Percentiles rank a stretch among this genome's conserved stretches.
phyloP scores from a whole-genome alignment of 2,329 filamentous ascomycete genomes.

The Penicillium sp. region DNA sequence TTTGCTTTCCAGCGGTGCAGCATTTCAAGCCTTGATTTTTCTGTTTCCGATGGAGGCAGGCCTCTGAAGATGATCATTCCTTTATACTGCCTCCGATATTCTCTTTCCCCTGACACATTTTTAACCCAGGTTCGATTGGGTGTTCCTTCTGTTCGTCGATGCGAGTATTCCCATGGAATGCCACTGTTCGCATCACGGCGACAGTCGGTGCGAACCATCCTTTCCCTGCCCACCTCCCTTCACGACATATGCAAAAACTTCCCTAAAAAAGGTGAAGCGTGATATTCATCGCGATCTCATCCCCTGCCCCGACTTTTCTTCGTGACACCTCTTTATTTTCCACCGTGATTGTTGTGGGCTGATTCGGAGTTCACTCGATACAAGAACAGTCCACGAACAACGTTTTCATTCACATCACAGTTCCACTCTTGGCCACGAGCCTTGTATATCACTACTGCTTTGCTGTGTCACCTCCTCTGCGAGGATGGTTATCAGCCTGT shows the following conservation, averaged over 20 bases:
- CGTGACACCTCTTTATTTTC: slow-evolving; percentile 1
- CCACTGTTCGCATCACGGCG: background rate
- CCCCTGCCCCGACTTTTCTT: slow-evolving; percentile 1
- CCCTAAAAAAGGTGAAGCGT: too few relatives aligned
- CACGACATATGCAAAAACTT: too few relatives aligned
- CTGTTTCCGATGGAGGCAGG: slow-evolving; percentile 11
- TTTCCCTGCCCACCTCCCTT: background rate
- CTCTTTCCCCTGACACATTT: background rate
- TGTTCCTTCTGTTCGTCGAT: background rate
- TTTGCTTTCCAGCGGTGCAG: slow-evolving; percentile 19
- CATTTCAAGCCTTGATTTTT: slow-evolving; percentile 14
- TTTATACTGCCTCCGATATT: slow-evolving; percentile 5
- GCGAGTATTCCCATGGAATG: background rate
- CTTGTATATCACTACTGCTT: slow-evolving; percentile 1
- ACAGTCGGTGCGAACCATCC: background rate
- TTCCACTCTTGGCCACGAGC: background rate
- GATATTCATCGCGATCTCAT: background rate
- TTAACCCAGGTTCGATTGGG: background rate
- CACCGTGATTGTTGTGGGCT: slow-evolving; percentile 5
- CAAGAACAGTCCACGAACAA: slow-evolving; percentile 18
- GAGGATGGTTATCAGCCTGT: slow-evolving; percentile 7
- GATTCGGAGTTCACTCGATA: slow-evolving; percentile 13
- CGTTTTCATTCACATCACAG: slow-evolving; percentile 10
- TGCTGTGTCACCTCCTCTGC: slow-evolving; percentile 2
- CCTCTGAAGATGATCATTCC: slow-evolving; percentile 4